These are phyloP conservation scores for Suillus spraguei DNA, from an alignment of 768 basidiomycete species.

Conservation along the genomic window DNA sequence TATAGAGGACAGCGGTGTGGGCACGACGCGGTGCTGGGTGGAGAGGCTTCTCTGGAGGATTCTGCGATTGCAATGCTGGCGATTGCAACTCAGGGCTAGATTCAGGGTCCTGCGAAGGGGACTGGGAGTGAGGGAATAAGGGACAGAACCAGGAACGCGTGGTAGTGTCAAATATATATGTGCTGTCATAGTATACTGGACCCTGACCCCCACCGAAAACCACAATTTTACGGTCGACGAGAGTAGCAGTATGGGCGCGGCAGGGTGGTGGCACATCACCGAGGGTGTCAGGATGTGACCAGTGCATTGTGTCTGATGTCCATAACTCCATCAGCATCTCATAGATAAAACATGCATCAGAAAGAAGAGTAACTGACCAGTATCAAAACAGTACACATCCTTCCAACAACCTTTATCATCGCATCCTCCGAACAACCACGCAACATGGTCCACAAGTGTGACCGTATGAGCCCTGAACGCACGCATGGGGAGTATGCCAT, in stretches of 20 bases:
- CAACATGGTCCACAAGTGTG: constrained; percentile 78
- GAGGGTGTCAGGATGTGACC: constrained; percentile 74
- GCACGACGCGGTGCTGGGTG: constrained; percentile 77
- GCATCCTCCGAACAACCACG: constrained; percentile 90
- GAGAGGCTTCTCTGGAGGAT: constrained; percentile 12
- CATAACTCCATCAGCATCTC: neutral
- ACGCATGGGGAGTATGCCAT: constrained; percentile 65
- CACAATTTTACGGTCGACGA: constrained; percentile 78
- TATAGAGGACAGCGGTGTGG: constrained; percentile 80
- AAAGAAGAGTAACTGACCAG: constrained; percentile 45
- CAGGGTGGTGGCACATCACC: constrained; percentile 85
- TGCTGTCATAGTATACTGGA: constrained; percentile 77
- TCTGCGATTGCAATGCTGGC: neutral
- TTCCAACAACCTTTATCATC: constrained; percentile 75
- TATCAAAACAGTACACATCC: constrained; percentile 86
- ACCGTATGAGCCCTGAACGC: constrained; percentile 83
- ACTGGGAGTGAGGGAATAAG: constrained; percentile 24
- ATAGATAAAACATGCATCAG: constrained; percentile 9
- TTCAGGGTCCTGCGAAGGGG: constrained; percentile 1
- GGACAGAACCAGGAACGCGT: constrained; percentile 68
- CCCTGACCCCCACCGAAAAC: constrained; percentile 90
- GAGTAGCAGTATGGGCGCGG: constrained; percentile 86
- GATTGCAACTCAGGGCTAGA: neutral
- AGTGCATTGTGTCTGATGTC: constrained; percentile 79
- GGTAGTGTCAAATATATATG: constrained; percentile 82